These are phyloP conservation scores for barley (Hordeum vulgare) DNA, from an alignment of 176 grass and related monocot genomes.

Conservation along the genomic window DNA sequence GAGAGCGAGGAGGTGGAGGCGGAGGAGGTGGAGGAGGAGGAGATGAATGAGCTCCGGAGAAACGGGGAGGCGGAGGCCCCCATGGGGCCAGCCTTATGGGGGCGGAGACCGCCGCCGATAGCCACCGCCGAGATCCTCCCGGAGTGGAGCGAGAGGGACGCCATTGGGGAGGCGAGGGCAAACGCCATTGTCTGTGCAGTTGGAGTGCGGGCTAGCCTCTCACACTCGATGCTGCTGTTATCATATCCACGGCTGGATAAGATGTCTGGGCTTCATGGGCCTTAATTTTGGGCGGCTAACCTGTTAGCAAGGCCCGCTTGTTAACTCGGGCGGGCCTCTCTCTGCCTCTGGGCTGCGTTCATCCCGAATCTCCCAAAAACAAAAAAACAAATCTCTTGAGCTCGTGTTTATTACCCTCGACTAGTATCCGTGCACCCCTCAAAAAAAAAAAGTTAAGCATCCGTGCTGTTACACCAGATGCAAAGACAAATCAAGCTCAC, in stretches of 20 bases:
- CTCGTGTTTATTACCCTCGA: too few relatives aligned
- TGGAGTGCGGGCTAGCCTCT: conserved; percentile 21
- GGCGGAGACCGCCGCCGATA: conserved; percentile 31
- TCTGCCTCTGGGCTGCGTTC: too few relatives aligned
- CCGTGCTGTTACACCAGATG: too few relatives aligned
- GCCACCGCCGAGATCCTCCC: conserved; percentile 34
- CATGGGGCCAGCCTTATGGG: background rate
- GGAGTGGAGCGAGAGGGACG: conserved; percentile 42
- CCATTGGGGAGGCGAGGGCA: conserved; percentile 36
- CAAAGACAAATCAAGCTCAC: too few relatives aligned
- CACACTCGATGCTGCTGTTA: background rate
- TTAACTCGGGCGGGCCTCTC: background rate
- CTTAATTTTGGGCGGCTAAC: background rate
- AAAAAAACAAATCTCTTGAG: too few relatives aligned
- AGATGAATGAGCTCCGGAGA: conserved; percentile 48
- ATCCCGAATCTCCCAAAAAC: too few relatives aligned
- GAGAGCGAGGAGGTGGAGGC: conserved; percentile 39
- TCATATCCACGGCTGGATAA: conserved; percentile 32
- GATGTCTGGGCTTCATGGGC: background rate
- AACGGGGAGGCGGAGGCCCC: conserved; percentile 27
- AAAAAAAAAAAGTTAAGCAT: too few relatives aligned
- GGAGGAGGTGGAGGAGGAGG: conserved; percentile 41
- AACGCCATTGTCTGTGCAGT: conserved; percentile 37
- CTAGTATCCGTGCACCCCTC: too few relatives aligned
- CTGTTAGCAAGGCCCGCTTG: background rate